Conservation (phyloP, 2,329 filamentous ascomycete species). For the Aspergillus sergii region DNA sequence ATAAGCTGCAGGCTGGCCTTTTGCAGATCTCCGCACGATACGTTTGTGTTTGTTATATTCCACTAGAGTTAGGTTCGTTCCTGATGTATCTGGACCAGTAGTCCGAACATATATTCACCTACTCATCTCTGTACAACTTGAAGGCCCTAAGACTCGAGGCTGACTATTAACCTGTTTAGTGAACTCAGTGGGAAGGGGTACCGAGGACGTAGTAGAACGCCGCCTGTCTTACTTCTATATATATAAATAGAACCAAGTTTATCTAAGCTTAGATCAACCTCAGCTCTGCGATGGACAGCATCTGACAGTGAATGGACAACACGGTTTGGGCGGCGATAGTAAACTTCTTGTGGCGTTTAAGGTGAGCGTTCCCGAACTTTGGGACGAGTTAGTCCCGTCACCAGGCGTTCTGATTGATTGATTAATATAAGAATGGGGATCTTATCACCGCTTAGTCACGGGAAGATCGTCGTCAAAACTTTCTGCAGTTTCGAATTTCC, state of each 20-base stretch:
- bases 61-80: not conserved
- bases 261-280: not conserved
- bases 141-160: too few species aligned
- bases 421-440: not conserved
- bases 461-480: not conserved
- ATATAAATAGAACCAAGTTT: not conserved
- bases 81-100: not conserved
- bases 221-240: not conserved
- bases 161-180: too few species aligned
- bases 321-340: not conserved
- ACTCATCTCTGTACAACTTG: too few species aligned
- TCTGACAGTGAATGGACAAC: not conserved
- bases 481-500: not conserved
- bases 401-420: not conserved
- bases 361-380: not conserved
- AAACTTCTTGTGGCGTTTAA: not conserved
- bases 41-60: not conserved
- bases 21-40: not conserved
- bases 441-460: not conserved
- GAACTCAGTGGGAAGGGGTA: too few species aligned
- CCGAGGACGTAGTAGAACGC: too few species aligned
- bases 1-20: slow-evolving; percentile 1
- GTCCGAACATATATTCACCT: not conserved
- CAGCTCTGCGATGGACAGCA: not conserved
- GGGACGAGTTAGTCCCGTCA: not conserved